Evolutionary conservation across 2,329 filamentous ascomycete species (phyloP), one percentile per base, ranked within the genome.

Genomic region (Fusarium sororula): DNA sequence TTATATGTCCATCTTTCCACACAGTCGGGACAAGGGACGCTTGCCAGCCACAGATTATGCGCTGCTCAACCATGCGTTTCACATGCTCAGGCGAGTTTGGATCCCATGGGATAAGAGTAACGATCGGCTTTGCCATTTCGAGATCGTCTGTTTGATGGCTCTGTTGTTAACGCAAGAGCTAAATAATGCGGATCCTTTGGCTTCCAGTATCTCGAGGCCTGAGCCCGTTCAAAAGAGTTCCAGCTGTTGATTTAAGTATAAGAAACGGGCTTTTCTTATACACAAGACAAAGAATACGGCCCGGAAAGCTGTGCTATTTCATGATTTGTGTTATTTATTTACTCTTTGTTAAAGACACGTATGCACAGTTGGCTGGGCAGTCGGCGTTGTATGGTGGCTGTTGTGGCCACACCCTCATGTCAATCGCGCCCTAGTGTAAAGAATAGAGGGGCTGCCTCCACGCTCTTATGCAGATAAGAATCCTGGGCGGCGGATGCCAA

Each of bases 221-320:
- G 0, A 14, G 2, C 13, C 32, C 32, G 1, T 3, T 14, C 13
- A 32, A 14, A 32, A 32, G 13, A 14, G 5, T 32, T 7, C 14
- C 13, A 32, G 17, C 15, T 24, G 10, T 7, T 12, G 4, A 24
- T 17, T 15, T 5, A n/a, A 12, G 6, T 11, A 24, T 24, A 7
- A 44, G 15, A 17, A 24, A 24, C n/a, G 10, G 8, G n/a, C 41
- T 44, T 5, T 24, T 22, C 7, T 8, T 17, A 44, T 17, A 44
- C 41, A 24, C 15, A 7, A 5, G 10, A 10, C 24, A 5, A 24
- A 8, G 3, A 24, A 24, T 12, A 24, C 9, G 3, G 15, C 41
- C 17, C 10, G n/a, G n/a, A n/a, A 4, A 4, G 11, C 6, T 26
- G 11, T 18, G n/a, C 42, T 20, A 20, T 24, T 44, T 44, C 42